phyloP scores from a whole-genome alignment of 345 rosid species.

The Populus euphratica region DNA sequence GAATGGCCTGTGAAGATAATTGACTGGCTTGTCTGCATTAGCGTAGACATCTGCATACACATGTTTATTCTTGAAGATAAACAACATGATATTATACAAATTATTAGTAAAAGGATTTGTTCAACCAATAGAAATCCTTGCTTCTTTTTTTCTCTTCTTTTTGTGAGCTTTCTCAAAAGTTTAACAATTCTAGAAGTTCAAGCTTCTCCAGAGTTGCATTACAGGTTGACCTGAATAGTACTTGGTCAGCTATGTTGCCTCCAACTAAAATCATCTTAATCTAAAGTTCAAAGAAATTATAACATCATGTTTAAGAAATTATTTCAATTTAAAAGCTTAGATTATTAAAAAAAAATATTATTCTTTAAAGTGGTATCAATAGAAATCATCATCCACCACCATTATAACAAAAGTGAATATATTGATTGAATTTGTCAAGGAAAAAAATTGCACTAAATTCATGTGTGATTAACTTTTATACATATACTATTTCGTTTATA shows the following conservation, averaged over 20 bases:
- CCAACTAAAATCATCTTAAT: neutral
- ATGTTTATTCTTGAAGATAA: neutral
- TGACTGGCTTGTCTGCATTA: slow-evolving; percentile 35
- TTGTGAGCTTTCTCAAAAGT: neutral
- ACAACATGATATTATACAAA: neutral
- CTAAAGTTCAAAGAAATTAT: too few species aligned
- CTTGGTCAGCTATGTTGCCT: neutral
- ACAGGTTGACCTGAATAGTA: neutral
- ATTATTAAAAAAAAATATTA: too few species aligned
- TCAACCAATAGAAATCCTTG: too few species aligned
- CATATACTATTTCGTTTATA: too few species aligned
- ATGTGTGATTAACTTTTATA: too few species aligned
- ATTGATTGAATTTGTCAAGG: too few species aligned
- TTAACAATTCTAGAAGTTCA: neutral
- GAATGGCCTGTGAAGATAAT: slow-evolving; percentile 80
- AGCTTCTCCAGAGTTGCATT: neutral
- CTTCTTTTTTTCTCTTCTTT: too few species aligned
- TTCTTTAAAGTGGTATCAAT: neutral
- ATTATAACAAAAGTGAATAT: too few species aligned
- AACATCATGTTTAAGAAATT: too few species aligned
- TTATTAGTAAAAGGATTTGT: neutral
- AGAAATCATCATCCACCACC: neutral
- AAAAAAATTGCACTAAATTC: too few species aligned
- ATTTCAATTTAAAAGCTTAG: too few species aligned
- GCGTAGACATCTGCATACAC: slow-evolving; percentile 33